Evolutionary conservation across 139 green algal species (phyloP).

Genomic region (Closterium sp.): DNA sequence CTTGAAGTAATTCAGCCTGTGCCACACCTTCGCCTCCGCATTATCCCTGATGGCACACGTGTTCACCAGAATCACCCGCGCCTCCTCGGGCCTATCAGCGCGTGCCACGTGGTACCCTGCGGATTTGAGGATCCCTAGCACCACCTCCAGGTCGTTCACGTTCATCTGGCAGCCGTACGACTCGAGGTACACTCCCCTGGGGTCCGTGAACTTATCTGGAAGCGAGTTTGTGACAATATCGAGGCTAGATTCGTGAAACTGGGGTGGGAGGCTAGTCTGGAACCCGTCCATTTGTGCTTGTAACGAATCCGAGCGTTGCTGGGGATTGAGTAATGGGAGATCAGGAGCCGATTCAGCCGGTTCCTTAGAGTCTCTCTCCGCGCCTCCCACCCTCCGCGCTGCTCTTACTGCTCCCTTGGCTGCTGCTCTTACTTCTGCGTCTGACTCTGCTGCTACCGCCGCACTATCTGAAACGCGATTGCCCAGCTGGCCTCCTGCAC

Average conservation of each 20-base stretch:
- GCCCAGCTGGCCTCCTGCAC: background rate
- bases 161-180: slow-evolving; percentile 90
- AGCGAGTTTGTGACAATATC: background rate
- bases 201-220: background rate
- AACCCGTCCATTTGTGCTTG: background rate
- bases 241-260: background rate
- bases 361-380: background rate
- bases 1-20: slow-evolving; percentile 65
- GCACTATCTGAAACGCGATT: no score
- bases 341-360: background rate
- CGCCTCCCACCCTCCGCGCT: background rate
- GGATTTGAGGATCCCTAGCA: slow-evolving; percentile 65
- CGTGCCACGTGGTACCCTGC: slow-evolving; percentile 55
- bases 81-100: slow-evolving; percentile 30
- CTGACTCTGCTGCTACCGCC: no score
- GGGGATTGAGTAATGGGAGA: background rate
- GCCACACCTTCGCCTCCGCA: slow-evolving; percentile 72
- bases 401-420: background rate
- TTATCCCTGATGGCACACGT: slow-evolving; percentile 91
- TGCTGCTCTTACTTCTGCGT: background rate
- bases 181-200: slow-evolving; percentile 60
- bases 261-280: background rate
- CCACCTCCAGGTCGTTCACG: slow-evolving; percentile 72
- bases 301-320: background rate
- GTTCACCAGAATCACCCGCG: slow-evolving; percentile 80